Base-by-base conservation (phyloP, 2,329 filamentous ascomycete genomes). In the Dothideomycetes sp. region DNA sequence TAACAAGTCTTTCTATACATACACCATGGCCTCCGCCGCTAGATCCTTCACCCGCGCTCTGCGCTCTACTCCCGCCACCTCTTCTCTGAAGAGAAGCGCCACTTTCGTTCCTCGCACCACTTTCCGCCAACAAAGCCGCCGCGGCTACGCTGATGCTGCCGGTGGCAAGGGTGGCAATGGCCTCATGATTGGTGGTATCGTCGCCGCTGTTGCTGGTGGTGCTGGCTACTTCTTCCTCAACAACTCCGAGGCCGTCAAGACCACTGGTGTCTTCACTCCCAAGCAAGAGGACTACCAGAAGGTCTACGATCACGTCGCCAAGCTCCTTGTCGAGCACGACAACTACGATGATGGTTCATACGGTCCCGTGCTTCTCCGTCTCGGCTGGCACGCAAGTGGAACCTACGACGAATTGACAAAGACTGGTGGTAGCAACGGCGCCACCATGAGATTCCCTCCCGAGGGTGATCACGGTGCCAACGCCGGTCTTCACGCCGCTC, bases 291-390 rank as follows among this genome's bases (percentile, higher is more conserved):
- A 98, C 66, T 96, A 94, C 72, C 87, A 95, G 72, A 82, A 84
- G 65, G 85, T 96, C 40, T 96, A 96, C 71, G 76, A 95, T 62
- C 81, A 80, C 58, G 79, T 96, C 53, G 88, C 89, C 41, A 66
- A 71, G 57, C 73, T 73, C 46, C 70, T 96, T 41, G 81, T 91
- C 64, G 84, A 95, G 67, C 79, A 94, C 60, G 85, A 91, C 53
- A 82, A 95, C 51, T 96, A 96, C 62, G 89, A 96, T 57, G 89
- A 98, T 63, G 89, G 91, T 53, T 91, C 83, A 69, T 96, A 93
- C 61, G 89, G 87, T 43, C 91, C 89, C 19, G 87, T 96, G 46
- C 71, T 96, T 43, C 68, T 96, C 49, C 79, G 89, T 56, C 76
- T 96, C 52, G 89, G 86, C 47, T 96, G 91, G 89, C 91, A 96